phyloP scores from a whole-genome alignment of 2,329 filamentous ascomycete genomes.

The Xylaria sp. region DNA sequence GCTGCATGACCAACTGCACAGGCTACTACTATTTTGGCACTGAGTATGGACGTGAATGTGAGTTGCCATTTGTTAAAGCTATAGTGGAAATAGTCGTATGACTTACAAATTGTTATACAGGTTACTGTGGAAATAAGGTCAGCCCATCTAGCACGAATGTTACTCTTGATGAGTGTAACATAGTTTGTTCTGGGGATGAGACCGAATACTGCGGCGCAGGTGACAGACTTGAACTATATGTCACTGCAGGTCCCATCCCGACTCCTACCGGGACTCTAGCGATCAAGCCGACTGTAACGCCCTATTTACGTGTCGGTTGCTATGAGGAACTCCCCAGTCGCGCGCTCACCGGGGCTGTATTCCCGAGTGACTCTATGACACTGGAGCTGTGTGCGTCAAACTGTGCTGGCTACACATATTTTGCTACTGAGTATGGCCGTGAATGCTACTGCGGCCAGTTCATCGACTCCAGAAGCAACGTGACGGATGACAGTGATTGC shows the following conservation, averaged over 20 bases:
- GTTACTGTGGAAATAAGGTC: conserved; percentile 62
- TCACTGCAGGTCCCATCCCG: conserved; percentile 53
- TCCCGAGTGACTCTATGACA: conserved; percentile 53
- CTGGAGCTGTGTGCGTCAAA: conserved; percentile 53
- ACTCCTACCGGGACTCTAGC: conserved; percentile 51
- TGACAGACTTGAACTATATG: conserved; percentile 58
- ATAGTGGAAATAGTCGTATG: neutral
- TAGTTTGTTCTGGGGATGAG: conserved; percentile 56
- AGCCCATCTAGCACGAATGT: conserved; percentile 49
- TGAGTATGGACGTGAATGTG: conserved; percentile 64
- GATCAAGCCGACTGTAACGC: conserved; percentile 51
- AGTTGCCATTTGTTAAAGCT: conserved; percentile 39
- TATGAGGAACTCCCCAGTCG: conserved; percentile 54
- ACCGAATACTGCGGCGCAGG: conserved; percentile 58
- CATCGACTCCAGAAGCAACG: conserved; percentile 49
- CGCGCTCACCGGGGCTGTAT: conserved; percentile 51
- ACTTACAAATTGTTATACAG: conserved; percentile 43
- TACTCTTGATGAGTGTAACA: conserved; percentile 53
- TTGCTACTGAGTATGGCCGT: conserved; percentile 53
- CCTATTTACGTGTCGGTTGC: conserved; percentile 55
- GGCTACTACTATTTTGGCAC: conserved; percentile 62
- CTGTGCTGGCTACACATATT: conserved; percentile 54
- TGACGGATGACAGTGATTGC: conserved; percentile 52
- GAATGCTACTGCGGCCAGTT: conserved; percentile 57
- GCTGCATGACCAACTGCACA: conserved; percentile 59